Percentiles rank a stretch among this genome's conserved stretches.
Conservation (phyloP, 306 rosid species). For the Purshia tridentata region DNA sequence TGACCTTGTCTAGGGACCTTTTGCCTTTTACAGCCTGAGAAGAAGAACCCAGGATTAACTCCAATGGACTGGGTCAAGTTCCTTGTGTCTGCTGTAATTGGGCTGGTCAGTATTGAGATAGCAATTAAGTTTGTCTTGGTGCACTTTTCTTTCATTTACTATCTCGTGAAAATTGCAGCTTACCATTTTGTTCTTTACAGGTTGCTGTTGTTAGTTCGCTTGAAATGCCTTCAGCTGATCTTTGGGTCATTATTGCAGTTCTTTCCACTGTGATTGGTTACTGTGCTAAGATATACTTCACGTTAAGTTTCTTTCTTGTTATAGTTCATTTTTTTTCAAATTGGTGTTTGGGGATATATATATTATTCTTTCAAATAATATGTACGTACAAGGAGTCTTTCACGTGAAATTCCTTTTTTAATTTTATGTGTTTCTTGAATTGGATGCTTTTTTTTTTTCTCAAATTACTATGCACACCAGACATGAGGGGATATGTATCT, state of each 20-base stretch:
- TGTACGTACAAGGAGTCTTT: background rate
- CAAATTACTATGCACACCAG: background rate
- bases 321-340: background rate
- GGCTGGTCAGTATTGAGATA: constrained; percentile 63
- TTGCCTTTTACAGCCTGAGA: constrained; percentile 75
- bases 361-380: background rate
- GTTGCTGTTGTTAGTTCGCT: constrained; percentile 84
- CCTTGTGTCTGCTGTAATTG: constrained; percentile 87
- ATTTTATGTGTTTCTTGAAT: too few species aligned
- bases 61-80: constrained; percentile 99
- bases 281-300: constrained; percentile 91
- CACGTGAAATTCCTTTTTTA: too few species aligned
- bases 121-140: constrained; percentile 12
- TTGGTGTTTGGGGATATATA: background rate
- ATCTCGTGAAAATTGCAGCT: constrained; percentile 25
- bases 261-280: constrained; percentile 89
- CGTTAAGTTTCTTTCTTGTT: constrained; percentile 52
- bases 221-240: constrained; percentile 89
- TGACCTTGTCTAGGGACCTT: constrained; percentile 31
- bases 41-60: constrained; percentile 97
- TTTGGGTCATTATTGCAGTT: constrained; percentile 79
- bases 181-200: constrained; percentile 41
- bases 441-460: too few species aligned
- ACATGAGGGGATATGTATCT: background rate
- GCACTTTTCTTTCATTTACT: background rate